A percentile compares a stretch with the other conserved stretches of the same genome.
These are phyloP conservation scores for Byssothecium circinans DNA, from an alignment of 2,329 filamentous ascomycete genomes.

Conservation along the genomic window DNA sequence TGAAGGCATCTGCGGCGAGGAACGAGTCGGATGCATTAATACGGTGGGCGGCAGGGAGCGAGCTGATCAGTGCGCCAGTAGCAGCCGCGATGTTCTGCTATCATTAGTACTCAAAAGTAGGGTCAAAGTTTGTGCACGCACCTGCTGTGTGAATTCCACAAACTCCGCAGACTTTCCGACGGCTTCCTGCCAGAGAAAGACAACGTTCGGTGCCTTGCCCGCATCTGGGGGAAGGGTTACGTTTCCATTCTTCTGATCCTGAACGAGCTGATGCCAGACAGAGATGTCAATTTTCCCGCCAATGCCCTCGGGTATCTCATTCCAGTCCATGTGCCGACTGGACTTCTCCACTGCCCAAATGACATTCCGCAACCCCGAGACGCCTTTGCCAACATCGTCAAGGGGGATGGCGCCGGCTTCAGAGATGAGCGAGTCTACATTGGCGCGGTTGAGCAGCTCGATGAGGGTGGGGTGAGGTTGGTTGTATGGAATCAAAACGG, in stretches of 20 bases:
- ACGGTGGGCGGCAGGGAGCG: constrained; percentile 74
- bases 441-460: constrained; percentile 70
- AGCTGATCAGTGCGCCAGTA: constrained; percentile 74
- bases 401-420: constrained; percentile 86
- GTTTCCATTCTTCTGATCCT: constrained; percentile 60
- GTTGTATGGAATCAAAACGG: constrained; percentile 84
- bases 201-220: constrained; percentile 53
- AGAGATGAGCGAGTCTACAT: constrained; percentile 80
- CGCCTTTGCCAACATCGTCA: constrained; percentile 68
- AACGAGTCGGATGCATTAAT: constrained; percentile 77
- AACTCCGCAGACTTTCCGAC: constrained; percentile 60
- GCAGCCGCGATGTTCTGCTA: constrained; percentile 82
- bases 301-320: constrained; percentile 77
- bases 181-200: constrained; percentile 68
- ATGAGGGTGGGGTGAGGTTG: constrained; percentile 69
- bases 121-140: constrained; percentile 30
- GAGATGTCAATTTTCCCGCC: constrained; percentile 75
- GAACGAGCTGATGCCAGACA: constrained; percentile 91
- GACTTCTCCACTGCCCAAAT: constrained; percentile 93
- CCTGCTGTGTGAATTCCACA: constrained; percentile 75
- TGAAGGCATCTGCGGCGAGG: constrained; percentile 79
- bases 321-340: constrained; percentile 93
- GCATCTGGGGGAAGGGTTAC: constrained; percentile 66
- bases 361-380: constrained; percentile 70
- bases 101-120: constrained; percentile 10